Base-by-base conservation (phyloP, 345 rosid genomes). In the Populus tremula region DNA sequence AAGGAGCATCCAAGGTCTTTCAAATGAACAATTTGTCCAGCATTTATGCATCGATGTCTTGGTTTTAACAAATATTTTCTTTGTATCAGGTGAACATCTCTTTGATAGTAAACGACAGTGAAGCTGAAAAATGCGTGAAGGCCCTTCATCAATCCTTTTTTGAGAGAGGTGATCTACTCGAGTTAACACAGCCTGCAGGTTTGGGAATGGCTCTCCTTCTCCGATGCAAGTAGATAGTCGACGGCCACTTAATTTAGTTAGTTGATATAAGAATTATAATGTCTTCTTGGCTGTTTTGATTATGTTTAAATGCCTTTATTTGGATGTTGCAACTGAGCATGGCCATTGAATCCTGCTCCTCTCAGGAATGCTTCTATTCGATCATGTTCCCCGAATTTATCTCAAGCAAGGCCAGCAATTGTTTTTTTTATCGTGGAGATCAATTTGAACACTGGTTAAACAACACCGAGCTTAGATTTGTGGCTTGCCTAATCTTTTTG, bases 1-100 rank as follows among this genome's bases (percentile, higher is more conserved):
- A 92, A 87, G 94, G 98, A 56, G 97, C 97, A 74, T 94, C 97
- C 31, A 94, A 94, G 96, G 98, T 94, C 69, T 76, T 4, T 71
- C 36, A 43, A 17, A 4, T 50, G 38, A 67, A 67, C 70, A 31
- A 14, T 35, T 35, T 18, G 56, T 18, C 2, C n/a, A 50, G 21
- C 23, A 35, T 33, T 20, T 35, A 35, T 29, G 12, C 29, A 11
- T 17, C 39, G 25, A 31, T 36, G 8, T 6, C 70, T 2, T 70
- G 5, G 27, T 9, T 50, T 47, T 21, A 38, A 61, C 33, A 31
- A 16, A 59, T 43, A 7, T 17, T 38, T 11, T 41, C 35, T 64
- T 25, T 63, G 61, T 10, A 14, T 70, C 82, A 92, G 98, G 96
- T 94, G 65, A 94, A 94, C 73, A 92, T 90, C 74, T 94, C 97